phyloP scores from a whole-genome alignment of 2,329 filamentous ascomycete species.

The Trichoderma simmonsii region DNA sequence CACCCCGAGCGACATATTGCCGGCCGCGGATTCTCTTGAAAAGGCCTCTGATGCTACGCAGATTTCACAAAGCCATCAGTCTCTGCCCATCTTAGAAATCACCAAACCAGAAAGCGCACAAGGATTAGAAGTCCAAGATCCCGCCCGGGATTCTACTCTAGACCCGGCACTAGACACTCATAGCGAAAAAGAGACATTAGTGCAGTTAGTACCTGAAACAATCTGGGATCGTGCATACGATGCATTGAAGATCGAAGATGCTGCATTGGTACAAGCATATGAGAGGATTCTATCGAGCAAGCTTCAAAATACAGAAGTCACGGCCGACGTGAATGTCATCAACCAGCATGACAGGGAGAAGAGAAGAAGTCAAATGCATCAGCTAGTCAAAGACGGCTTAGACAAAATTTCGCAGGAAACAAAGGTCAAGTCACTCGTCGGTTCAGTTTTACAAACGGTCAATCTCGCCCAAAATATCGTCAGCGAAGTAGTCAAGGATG shows the following conservation, averaged over 20 bases:
- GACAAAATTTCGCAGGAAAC: not conserved
- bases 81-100: not conserved
- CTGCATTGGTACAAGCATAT: not conserved
- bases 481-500: constrained; percentile 24
- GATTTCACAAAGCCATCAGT: not conserved
- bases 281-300: not conserved
- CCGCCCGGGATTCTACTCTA: not conserved
- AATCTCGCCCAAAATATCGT: not conserved
- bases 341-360: not conserved
- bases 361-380: not conserved
- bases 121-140: not conserved
- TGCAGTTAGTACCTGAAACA: not conserved
- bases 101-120: not conserved
- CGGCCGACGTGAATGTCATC: not conserved
- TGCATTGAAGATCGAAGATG: not conserved
- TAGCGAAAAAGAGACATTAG: not conserved
- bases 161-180: not conserved
- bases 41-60: too few species aligned
- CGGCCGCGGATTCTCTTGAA: not conserved
- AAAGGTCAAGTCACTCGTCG: not conserved
- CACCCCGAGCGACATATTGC: not conserved
- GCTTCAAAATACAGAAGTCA: not conserved
- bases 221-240: not conserved
- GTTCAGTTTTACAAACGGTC: not conserved
- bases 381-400: not conserved